These are phyloP conservation scores for Zygosaccharomyces siamensis DNA, from an alignment of 805 yeast genomes.

Conservation along the genomic window DNA sequence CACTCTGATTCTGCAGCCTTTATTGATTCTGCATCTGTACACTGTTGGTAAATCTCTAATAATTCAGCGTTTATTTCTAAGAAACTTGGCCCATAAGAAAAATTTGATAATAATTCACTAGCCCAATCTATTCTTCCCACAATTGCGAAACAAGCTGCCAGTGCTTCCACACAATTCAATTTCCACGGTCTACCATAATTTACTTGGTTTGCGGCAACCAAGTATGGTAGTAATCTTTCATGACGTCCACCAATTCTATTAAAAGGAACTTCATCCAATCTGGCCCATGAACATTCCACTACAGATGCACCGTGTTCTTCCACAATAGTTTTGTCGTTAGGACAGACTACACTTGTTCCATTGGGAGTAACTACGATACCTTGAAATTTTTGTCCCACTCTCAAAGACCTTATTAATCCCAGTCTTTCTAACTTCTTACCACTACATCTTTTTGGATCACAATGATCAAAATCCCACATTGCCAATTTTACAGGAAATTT, in stretches of 20 bases:
- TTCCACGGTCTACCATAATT: constrained; percentile 96
- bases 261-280: constrained; percentile 96
- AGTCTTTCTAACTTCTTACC: constrained; percentile 90
- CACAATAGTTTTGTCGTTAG: constrained; percentile 73
- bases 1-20: constrained; percentile 68
- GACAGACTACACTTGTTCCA: constrained; percentile 86
- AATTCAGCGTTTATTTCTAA: constrained; percentile 77
- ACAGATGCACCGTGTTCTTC: constrained; percentile 89
- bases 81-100: constrained; percentile 92
- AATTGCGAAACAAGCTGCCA: constrained; percentile 95
- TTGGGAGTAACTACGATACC: constrained; percentile 93
- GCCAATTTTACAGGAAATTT: constrained; percentile 81
- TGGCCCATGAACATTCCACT: constrained; percentile 98
- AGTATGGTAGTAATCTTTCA: constrained; percentile 82
- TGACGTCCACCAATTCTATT: constrained; percentile 84
- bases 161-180: constrained; percentile 92
- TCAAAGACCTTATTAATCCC: constrained; percentile 70
- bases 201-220: constrained; percentile 95
- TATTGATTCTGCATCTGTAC: constrained; percentile 77
- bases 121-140: constrained; percentile 94
- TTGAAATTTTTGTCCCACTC: constrained; percentile 90
- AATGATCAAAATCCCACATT: constrained; percentile 99
- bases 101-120: constrained; percentile 61
- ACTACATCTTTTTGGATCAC: constrained; percentile 96
- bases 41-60: constrained; percentile 64